Evolutionary conservation across 257 asterid genomes (phyloP), one percentile per base, ranked within the genome.

Genomic region (Scutellaria barbata): DNA sequence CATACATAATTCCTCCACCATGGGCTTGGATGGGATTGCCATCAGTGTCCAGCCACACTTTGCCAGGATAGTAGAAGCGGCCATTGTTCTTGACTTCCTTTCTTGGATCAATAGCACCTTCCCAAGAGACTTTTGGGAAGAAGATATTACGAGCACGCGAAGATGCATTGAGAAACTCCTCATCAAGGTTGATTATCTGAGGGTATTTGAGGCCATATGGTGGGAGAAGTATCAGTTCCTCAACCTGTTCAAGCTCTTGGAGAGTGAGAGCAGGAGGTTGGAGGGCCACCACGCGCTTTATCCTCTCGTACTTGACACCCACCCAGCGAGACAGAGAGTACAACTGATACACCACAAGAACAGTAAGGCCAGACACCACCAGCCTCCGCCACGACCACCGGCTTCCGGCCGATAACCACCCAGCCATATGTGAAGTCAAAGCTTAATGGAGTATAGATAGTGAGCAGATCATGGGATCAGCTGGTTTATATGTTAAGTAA

Each of bases 1-100:
- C 90, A 6, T 77, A 80, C 54, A 88, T 17, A 30, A 88, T 76
- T 8, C 96, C 92, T 33, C 96, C 95, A 8, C 95, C 95, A 66
- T 86, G 96, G 20, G 93, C 96, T 39, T 86, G 90, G 46, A 90
- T 88, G 0, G 93, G 90, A 16, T 86, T 81, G 5, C 93, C 95
- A 47, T 79, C 85, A 4, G 87, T 83, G 30, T 90, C 96, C 17
- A 88, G 81, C 96, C 96, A 90, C 12, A 76, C 52, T 47, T 80
- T 73, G 0, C 87, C 95, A 0, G 95, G 92, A 47, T 76, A 69
- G 61, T 71, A 82, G 69, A 73, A 69, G 53, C 53, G 4, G 43
- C 39, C 46, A 3, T 61, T 70, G 25, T 56, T 67, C 20, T 73
- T 56, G 14, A 45, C 56, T 18, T 47, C 61, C 64, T 69, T 72